Conservation (phyloP, 176 grass and related monocot species). For the Musa schizocarpa region DNA sequence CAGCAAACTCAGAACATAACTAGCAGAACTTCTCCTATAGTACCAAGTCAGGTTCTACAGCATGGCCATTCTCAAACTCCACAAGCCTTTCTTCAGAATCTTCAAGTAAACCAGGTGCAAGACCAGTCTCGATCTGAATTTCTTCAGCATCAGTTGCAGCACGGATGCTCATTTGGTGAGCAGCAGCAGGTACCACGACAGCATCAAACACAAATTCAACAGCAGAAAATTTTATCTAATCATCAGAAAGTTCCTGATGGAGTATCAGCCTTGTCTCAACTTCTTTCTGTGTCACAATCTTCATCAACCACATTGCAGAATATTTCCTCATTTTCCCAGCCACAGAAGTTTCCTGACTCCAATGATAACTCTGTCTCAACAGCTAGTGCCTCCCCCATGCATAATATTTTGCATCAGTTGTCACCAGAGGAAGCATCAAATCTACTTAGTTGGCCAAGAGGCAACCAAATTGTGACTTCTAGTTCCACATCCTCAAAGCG, state of each 20-base stretch:
- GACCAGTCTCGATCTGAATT: conserved; percentile 49
- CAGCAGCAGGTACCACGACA: conserved; percentile 25
- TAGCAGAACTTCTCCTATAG: conserved; percentile 34
- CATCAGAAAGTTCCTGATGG: conserved; percentile 41
- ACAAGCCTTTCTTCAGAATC: conserved; percentile 40
- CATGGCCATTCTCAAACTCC: conserved; percentile 61
- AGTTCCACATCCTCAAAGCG: conserved; percentile 68
- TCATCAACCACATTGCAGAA: conserved; percentile 36
- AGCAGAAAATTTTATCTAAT: conserved; percentile 44
- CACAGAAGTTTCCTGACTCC: conserved; percentile 45
- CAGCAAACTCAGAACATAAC: conserved; percentile 52
- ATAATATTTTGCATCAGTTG: conserved; percentile 50
- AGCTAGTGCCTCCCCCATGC: conserved; percentile 29
- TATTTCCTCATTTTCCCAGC: conserved; percentile 42
- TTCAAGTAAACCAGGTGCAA: conserved; percentile 36
- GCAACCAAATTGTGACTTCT: conserved; percentile 33
- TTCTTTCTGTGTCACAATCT: conserved; percentile 29
- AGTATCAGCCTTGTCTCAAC: conserved; percentile 38
- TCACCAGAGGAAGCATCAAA: conserved; percentile 52
- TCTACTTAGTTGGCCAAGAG: conserved; percentile 53
- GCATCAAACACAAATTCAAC: conserved; percentile 57
- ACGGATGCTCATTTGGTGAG: conserved; percentile 35
- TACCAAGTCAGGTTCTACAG: conserved; percentile 60
- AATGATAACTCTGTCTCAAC: conserved; percentile 48
- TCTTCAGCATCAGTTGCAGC: conserved; percentile 52